phyloP scores from a whole-genome alignment of 352 stramenopile species.

The Saprolegnia diclina region DNA sequence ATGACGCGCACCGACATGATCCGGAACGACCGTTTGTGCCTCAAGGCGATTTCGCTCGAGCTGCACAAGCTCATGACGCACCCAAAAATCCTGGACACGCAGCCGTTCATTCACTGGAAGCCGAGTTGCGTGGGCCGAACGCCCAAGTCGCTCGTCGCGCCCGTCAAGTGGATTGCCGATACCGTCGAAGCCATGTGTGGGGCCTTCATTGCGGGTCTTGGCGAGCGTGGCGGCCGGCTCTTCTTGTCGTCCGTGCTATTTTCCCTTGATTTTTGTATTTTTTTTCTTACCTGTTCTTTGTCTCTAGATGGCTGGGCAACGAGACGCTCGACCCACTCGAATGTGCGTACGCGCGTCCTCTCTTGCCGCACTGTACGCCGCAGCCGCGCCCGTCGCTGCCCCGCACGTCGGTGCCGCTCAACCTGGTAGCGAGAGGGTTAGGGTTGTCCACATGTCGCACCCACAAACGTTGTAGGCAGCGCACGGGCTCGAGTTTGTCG shows the following conservation, averaged over 20 bases:
- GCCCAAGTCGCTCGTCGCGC: constrained; percentile 58
- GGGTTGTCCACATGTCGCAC: too few species aligned
- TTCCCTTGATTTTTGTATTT: too few species aligned
- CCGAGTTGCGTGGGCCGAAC: constrained; percentile 83
- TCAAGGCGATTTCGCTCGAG: constrained; percentile 50
- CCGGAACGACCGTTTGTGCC: constrained; percentile 72
- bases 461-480: too few species aligned
- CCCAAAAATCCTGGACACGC: constrained; percentile 68
- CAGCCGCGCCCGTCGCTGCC: neutral
- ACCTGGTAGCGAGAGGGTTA: neutral
- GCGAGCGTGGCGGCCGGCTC: constrained; percentile 62
- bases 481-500: neutral
- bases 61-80: constrained; percentile 80
- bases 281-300: too few species aligned
- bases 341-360: constrained; percentile 41
- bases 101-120: constrained; percentile 81
- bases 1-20: constrained; percentile 79
- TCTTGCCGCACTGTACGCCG: constrained; percentile 35
- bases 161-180: constrained; percentile 81
- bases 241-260: constrained; percentile 46
- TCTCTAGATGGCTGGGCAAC: constrained; percentile 59
- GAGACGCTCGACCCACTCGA: constrained; percentile 40
- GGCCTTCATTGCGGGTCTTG: constrained; percentile 64
- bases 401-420: too few species aligned
- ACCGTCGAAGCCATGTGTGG: constrained; percentile 78